Base-by-base conservation (phyloP, 2,329 filamentous ascomycete species). In the Pyricularia pennisetigena region DNA sequence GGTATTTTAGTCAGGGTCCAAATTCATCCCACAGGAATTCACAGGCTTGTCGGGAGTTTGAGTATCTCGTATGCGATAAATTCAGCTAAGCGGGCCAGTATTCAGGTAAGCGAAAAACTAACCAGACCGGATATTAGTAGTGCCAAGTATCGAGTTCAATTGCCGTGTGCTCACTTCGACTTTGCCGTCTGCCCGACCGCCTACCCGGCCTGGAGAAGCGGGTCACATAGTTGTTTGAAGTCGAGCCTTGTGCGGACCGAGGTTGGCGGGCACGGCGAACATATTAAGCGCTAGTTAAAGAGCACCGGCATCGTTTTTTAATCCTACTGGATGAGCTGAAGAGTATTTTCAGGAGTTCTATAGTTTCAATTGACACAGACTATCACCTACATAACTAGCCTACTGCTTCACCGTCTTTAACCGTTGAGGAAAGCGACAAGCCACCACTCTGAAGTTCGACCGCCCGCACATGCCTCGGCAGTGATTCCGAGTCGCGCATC, bases 401-500 rank as follows among this genome's bases (percentile, higher is more conserved):
- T 54, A n/a, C 41, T 54, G 41, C 7, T 54, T 54, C 41, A 54
- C 41, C 41, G 20, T 41, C 12, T 41, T 54, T 54, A n/a, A n/a
- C 41, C 41, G 41, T 54, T 54, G 41, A 54, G 41, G 41, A n/a
- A 54, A 54, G 16, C 41, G 41, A n/a, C 41, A 20, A 54, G 41
- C 41, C 41, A n/a, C 5, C 0, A 54, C 16, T n/a, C 20, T n/a
- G 5, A 54, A 54, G 20, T 7, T 6, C 8, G 6, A n/a, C 7
- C 4, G 26, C 20, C 41, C 30, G 32, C 64, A 65, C 64, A 65
- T 65, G 64, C 64, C 64, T 65, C 64, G 64, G 64, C 64, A 49
- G 20, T 65, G 64, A 65, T 23, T 23, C 64, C 64, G 64, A 65
- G n/a, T 65, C 64, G 64, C 63, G n/a, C 64, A 35, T 41, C n/a